Percentiles rank a stretch among this genome's conserved stretches.
These are phyloP conservation scores for Cladosporium sphaerospermum DNA, from an alignment of 2,329 filamentous ascomycete genomes.

Conservation along the genomic window DNA sequence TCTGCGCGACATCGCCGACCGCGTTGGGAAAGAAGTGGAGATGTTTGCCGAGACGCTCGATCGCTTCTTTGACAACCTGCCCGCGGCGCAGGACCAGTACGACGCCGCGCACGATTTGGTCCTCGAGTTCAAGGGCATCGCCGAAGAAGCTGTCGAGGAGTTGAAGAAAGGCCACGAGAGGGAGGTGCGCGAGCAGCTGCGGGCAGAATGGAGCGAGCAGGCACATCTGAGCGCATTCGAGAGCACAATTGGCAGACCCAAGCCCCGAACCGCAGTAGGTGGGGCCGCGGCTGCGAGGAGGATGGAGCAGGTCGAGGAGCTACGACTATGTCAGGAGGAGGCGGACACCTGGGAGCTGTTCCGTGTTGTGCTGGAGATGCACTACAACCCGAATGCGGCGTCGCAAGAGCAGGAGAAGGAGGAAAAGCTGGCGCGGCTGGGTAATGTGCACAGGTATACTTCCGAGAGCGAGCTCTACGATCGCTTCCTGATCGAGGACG, in stretches of 20 bases:
- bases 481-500: slow-evolving; percentile 67
- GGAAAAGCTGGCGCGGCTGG: slow-evolving; percentile 27
- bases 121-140: slow-evolving; percentile 42
- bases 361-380: slow-evolving; percentile 60
- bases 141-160: slow-evolving; percentile 43
- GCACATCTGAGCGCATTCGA: slow-evolving; percentile 22
- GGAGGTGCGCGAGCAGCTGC: slow-evolving; percentile 34
- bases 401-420: slow-evolving; percentile 29
- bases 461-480: slow-evolving; percentile 60
- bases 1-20: slow-evolving; percentile 59
- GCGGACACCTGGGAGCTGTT: slow-evolving; percentile 87
- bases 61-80: slow-evolving; percentile 52
- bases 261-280: slow-evolving; percentile 12
- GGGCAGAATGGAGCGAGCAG: slow-evolving; percentile 29
- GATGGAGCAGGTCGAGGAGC: slow-evolving; percentile 29
- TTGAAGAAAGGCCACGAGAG: slow-evolving; percentile 38
- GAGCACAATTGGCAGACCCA: slow-evolving; percentile 25
- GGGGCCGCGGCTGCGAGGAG: slow-evolving; percentile 17
- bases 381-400: slow-evolving; percentile 48
- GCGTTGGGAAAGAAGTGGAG: slow-evolving; percentile 75
- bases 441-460: slow-evolving; percentile 45
- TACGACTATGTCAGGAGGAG: slow-evolving; percentile 48
- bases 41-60: slow-evolving; percentile 79
- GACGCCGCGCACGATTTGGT: slow-evolving; percentile 59
- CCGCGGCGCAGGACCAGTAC: slow-evolving; percentile 43